Conservation (phyloP, 176 grass and related monocot species). For the Avena eriantha region DNA sequence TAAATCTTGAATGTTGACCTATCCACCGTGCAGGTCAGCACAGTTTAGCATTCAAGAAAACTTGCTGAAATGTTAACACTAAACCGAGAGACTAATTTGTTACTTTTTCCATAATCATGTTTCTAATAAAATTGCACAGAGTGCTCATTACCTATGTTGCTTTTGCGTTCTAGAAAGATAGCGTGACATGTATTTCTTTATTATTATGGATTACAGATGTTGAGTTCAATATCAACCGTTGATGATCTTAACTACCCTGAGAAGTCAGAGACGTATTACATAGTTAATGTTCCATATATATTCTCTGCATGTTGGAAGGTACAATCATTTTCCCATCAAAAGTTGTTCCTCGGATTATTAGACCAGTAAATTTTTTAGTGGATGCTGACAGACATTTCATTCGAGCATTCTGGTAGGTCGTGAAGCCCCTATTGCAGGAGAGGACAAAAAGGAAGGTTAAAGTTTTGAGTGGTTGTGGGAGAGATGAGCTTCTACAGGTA, state of each 20-base stretch:
- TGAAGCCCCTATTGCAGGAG: constrained; percentile 94
- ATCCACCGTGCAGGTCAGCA: not conserved
- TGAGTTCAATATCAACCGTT: constrained; percentile 89
- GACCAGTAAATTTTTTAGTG: not conserved
- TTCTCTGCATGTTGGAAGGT: constrained; percentile 99
- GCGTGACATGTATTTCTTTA: constrained; percentile 34
- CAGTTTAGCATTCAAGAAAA: constrained; percentile 5
- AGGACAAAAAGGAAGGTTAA: constrained; percentile 90
- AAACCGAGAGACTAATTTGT: not conserved
- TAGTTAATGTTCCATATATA: constrained; percentile 91
- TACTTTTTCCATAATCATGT: not conserved
- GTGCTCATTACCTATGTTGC: constrained; percentile 31
- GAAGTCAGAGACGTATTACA: constrained; percentile 93
- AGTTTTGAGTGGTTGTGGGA: constrained; percentile 84
- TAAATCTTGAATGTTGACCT: constrained; percentile 29
- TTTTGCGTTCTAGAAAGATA: constrained; percentile 33
- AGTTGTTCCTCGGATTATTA: not conserved
- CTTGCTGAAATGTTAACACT: not conserved
- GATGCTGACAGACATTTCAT: constrained; percentile 29
- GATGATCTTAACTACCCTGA: constrained; percentile 99
- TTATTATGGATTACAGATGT: constrained; percentile 66
- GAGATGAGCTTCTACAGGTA: constrained; percentile 90
- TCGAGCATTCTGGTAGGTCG: constrained; percentile 67
- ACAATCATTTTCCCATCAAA: constrained; percentile 9
- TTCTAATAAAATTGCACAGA: not conserved